Evolutionary conservation across 208 protist species (phyloP), one percentile per base, ranked within the genome.

Genomic region (Acanthamoeba healyi): DNA sequence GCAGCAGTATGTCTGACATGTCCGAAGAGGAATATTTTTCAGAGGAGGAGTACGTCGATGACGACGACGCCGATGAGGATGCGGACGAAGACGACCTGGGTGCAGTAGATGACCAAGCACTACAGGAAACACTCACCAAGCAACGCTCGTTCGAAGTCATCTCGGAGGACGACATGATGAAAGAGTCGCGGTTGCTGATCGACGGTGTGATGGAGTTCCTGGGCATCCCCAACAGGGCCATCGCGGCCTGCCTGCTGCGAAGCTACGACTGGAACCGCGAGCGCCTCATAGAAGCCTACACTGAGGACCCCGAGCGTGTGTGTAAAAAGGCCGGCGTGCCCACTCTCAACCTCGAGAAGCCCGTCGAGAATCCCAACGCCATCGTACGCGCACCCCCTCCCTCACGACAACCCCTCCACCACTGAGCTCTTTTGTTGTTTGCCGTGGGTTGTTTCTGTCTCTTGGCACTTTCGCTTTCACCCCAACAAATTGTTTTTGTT

Each of bases 201-300:
- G 91, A 95, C n/a, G 95, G 94, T 72, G 95, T 96, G 46, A 94
- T 95, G 65, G 93, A 96, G 86, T 94, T 96, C 38, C 51, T 94
- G 42, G 84, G 89, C 42, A 96, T 96, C 15, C 93, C 84, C 14
- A 94, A 92, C 44, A 86, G 92, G n/a, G 86, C 95, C 32, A 82
- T 93, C 36, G 95, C 94, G 10, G 61, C 87, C 24, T 36, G 46
- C 34, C 82, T 96, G 56, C 67, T 96, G 42, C 86, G 93, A 87
- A 58, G 56, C 91, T 94, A 94, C 81, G 94, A 95, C 46, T 97
- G 96, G 97, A 97, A 97, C 56, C 88, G 94, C 65, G 95, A 97
- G 42, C 84, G 92, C 79, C 92, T 97, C 38, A 81, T 96, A 40
- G 96, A 97, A 74, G 58, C 54, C 46, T 97, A 96, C 95, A 96